These are phyloP conservation scores for Trichoderma pleuroti DNA, from an alignment of 2,329 filamentous ascomycete species.

Conservation along the genomic window DNA sequence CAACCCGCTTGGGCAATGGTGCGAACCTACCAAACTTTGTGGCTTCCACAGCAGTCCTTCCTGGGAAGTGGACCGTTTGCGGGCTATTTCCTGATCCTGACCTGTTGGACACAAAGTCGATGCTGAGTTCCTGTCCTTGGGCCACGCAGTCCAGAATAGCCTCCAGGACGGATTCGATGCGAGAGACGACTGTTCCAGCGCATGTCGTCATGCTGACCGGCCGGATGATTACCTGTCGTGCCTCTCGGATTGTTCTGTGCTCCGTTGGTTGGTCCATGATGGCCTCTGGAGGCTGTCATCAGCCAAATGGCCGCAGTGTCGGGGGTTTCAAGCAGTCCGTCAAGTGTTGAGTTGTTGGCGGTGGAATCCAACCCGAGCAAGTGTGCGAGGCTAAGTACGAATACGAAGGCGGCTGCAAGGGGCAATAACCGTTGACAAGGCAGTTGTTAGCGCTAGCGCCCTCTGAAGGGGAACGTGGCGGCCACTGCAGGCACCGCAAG, in stretches of 20 bases:
- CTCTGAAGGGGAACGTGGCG: neutral
- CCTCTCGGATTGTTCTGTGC: neutral
- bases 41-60: slow-evolving; percentile 44
- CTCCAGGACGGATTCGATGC: slow-evolving; percentile 37
- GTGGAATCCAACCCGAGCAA: neutral
- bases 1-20: neutral
- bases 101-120: slow-evolving; percentile 29
- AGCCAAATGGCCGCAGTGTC: neutral
- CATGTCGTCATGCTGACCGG: slow-evolving; percentile 10
- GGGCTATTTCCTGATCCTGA: slow-evolving; percentile 16
- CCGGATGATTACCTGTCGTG: neutral
- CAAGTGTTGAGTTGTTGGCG: neutral
- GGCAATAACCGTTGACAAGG: neutral
- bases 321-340: slow-evolving; percentile 3
- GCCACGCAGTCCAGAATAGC: slow-evolving; percentile 29
- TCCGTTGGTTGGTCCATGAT: neutral
- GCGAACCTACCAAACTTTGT: slow-evolving; percentile 52
- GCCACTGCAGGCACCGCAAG: neutral
- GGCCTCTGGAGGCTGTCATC: neutral
- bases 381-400: neutral
- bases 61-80: slow-evolving; percentile 44
- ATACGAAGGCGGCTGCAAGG: neutral
- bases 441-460: neutral
- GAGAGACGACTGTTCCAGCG: slow-evolving; percentile 29
- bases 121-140: slow-evolving; percentile 26